phyloP scores from a whole-genome alignment of 768 basidiomycete genomes.

The Suillus americanus region DNA sequence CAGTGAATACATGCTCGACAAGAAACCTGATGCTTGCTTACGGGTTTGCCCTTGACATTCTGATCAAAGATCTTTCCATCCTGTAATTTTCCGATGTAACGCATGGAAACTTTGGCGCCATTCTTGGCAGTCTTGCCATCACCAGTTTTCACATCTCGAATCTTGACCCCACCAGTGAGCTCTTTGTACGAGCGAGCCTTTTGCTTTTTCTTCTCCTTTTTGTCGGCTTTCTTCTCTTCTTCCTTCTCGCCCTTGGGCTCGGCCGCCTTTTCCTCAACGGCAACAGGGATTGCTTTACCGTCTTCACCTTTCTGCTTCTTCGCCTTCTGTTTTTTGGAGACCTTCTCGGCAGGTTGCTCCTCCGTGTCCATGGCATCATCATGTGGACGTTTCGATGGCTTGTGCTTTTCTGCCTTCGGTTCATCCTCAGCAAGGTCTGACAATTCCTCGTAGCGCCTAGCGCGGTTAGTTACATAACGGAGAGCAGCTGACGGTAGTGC shows the following conservation, averaged over 20 bases:
- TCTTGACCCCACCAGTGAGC: slow-evolving; percentile 70
- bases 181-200: slow-evolving; percentile 30
- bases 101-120: slow-evolving; percentile 79
- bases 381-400: slow-evolving; percentile 67
- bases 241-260: slow-evolving; percentile 34
- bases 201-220: slow-evolving; percentile 33
- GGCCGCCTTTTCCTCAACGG: slow-evolving; percentile 20
- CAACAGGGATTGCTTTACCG: slow-evolving; percentile 39
- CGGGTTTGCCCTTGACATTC: slow-evolving; percentile 84
- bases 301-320: slow-evolving; percentile 76
- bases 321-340: slow-evolving; percentile 58
- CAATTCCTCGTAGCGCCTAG: slow-evolving; percentile 75
- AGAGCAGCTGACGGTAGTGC: neutral
- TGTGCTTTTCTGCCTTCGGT: slow-evolving; percentile 28
- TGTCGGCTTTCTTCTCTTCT: slow-evolving; percentile 31
- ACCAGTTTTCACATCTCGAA: slow-evolving; percentile 76
- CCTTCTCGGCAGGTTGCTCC: slow-evolving; percentile 30
- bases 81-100: slow-evolving; percentile 89
- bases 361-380: slow-evolving; percentile 54
- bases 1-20: neutral
- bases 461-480: slow-evolving; percentile 4
- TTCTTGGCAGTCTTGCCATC: slow-evolving; percentile 85
- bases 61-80: slow-evolving; percentile 78
- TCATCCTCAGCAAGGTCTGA: slow-evolving; percentile 19
- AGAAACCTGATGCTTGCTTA: slow-evolving; percentile 38